Conservation (phyloP, 2,329 filamentous ascomycete species). For the Dactylonectria macrodidyma region DNA sequence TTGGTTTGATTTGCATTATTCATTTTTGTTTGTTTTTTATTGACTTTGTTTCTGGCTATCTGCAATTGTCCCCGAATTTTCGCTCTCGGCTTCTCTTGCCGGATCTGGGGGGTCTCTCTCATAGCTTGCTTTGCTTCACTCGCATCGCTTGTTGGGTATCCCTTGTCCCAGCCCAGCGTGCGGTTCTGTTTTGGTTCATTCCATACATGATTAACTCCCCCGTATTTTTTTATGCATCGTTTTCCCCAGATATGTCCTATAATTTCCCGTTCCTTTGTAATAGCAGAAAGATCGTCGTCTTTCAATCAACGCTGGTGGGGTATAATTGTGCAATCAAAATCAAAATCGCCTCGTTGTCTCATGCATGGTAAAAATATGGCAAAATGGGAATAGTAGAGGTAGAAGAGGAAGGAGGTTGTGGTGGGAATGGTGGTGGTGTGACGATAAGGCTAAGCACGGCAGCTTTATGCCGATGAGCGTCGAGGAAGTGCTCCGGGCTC, state of each 20-base stretch:
- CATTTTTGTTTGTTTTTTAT: constrained; percentile 23
- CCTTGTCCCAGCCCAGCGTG: constrained; percentile 19
- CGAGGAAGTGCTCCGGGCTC: constrained; percentile 14
- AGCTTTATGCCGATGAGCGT: constrained; percentile 33
- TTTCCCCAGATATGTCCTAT: constrained; percentile 45
- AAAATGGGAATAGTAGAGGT: constrained; percentile 29
- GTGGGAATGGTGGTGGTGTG: background rate
- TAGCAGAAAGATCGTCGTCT: constrained; percentile 38
- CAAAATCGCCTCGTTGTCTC: constrained; percentile 45
- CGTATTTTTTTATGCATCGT: constrained; percentile 33
- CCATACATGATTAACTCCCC: constrained; percentile 30
- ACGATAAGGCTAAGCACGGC: background rate
- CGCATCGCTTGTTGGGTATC: constrained; percentile 4
- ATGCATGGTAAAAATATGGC: constrained; percentile 38
- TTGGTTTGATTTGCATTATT: constrained; percentile 10
- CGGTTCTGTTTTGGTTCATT: constrained; percentile 33
- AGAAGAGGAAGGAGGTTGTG: background rate
- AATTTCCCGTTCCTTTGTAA: constrained; percentile 45
- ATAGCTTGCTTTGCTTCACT: constrained; percentile 10
- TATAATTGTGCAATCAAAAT: constrained; percentile 46
- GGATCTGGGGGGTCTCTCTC: background rate
- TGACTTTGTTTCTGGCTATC: constrained; percentile 24
- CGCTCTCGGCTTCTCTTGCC: background rate
- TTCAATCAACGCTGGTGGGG: constrained; percentile 50
- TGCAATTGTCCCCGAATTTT: background rate